Evolutionary conservation across 2,329 filamentous ascomycete genomes (phyloP), one percentile per base, ranked within the genome.

Genomic region (Aureobasidium sp.): DNA sequence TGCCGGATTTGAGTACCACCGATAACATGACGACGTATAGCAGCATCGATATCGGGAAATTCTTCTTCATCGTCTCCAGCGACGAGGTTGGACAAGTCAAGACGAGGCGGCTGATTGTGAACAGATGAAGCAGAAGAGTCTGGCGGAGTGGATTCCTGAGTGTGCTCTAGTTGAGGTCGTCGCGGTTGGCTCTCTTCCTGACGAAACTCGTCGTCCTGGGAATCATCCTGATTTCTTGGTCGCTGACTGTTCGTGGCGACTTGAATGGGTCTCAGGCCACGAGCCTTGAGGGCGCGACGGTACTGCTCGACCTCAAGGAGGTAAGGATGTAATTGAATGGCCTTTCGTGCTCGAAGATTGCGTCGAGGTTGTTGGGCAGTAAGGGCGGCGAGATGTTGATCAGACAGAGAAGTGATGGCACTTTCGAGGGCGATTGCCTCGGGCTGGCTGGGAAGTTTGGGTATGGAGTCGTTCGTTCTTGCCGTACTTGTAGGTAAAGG

Each of bases 241-340:
- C 52, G 29, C 10, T 55, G 60, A 17, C 52, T 47, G 13, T 32
- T 46, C 13, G 53, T 52, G 42, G 69, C 68, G 42, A 77, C 64
- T 9, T 70, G 70, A 15, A 80, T 72, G 3, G 79, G 78, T 57
- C 71, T 74, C 13, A 80, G 65, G 2, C 79, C 79, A 61, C 76
- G 70, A 47, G 75, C 74, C 65, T 74, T 73, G 34, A 76, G 74
- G 53, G 76, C 73, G 63, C 72, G 72, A 27, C 75, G 72, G 65
- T 80, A 79, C 39, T 72, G 68, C 55, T 77, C 75, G 23, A 72
- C 72, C 53, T 80, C 78, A 26, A 79, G 65, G 26, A 75, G 67
- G 64, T 80, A 81, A 2, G 79, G 79, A 69, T 80, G 76, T 32
- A 81, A 66, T 65, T 81, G 79, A 51, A 79, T 79, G 15, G 78